Evolutionary conservation across 2,329 filamentous ascomycete species (phyloP), one percentile per base, ranked within the genome.

Genomic region (Monosporascus cannonballus): DNA sequence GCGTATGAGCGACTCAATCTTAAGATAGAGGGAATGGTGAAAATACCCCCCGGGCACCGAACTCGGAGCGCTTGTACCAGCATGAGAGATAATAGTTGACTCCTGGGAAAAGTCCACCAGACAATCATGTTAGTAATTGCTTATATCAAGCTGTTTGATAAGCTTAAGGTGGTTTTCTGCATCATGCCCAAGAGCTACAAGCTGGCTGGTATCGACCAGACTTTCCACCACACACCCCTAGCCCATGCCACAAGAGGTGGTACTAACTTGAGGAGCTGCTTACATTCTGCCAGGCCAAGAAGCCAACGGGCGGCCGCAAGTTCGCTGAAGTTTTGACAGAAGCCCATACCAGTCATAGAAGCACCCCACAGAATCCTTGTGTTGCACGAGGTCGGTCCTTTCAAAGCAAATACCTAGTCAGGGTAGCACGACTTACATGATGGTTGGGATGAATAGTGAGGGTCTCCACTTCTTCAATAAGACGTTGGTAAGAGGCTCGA

Each of bases 41-140:
- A 9, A 70, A 61, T 56, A 73, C 72, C 39, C 87, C 84, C 37
- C 90, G 82, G 18, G 90, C 78, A 49, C 89, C 90, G 51, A 94
- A 87, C 63, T 95, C 90, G n/a, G 78, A 81, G 37, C 89, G 78
- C 64, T 83, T 86, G 63, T 94, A 96, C 90, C 90, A 95, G 65
- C 87, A 92, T 0, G 84, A 88, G 0, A 94, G 78, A 64, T 91
- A 91, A 67, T 90, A 93, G 60, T 88, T 88, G 17, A 91, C 81
- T 2, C 86, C 86, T 0, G 87, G 87, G 64, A 89, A 90, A 0
- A 93, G 75, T 6, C 88, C 89, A 11, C 88, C 83, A 22, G 20
- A 41, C 2, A 41, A 18, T 4, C 4, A 41, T 4, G 8, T n/a
- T 22, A 27, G 25, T 27, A 27, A 27, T 27, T 9, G 25, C 25